A percentile compares a stretch with the other conserved stretches of the same genome.
phyloP scores from a whole-genome alignment of 139 green algal genomes.

The Auxenochlorella pyrenoidosa region DNA sequence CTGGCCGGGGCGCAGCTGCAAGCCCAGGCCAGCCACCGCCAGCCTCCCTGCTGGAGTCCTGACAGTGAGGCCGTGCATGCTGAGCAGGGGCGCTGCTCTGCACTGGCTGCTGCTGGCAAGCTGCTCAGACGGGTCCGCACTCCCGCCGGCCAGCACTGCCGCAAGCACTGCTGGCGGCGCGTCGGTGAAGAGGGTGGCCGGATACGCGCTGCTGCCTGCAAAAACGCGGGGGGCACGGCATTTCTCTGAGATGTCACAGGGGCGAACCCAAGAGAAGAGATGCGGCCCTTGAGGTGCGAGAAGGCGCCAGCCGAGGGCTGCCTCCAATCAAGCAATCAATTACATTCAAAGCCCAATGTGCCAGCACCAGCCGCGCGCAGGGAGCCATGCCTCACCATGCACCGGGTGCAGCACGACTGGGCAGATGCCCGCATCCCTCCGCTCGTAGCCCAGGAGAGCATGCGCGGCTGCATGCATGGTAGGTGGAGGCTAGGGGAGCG shows the following conservation, averaged over 20 bases:
- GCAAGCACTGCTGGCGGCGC: conserved; percentile 40
- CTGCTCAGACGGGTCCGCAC: background rate
- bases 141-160: background rate
- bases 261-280: too few relatives aligned
- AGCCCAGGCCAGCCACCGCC: conserved; percentile 15
- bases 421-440: conserved; percentile 45
- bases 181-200: conserved; percentile 62
- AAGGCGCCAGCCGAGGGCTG: too few relatives aligned
- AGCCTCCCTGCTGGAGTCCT: conserved; percentile 16
- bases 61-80: conserved; percentile 24
- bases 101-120: background rate
- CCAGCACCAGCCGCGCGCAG: background rate
- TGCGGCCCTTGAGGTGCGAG: too few relatives aligned
- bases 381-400: conserved; percentile 8
- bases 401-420: conserved; percentile 54
- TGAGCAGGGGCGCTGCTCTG: background rate
- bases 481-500: background rate
- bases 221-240: too few relatives aligned
- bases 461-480: background rate
- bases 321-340: too few relatives aligned
- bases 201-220: conserved; percentile 53
- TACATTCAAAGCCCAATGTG: too few relatives aligned
- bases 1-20: conserved; percentile 20
- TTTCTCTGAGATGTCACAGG: too few relatives aligned
- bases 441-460: conserved; percentile 54